Evolutionary conservation across 2,329 filamentous ascomycete genomes (phyloP).

Genomic region (Talaromyces marneffei): DNA sequence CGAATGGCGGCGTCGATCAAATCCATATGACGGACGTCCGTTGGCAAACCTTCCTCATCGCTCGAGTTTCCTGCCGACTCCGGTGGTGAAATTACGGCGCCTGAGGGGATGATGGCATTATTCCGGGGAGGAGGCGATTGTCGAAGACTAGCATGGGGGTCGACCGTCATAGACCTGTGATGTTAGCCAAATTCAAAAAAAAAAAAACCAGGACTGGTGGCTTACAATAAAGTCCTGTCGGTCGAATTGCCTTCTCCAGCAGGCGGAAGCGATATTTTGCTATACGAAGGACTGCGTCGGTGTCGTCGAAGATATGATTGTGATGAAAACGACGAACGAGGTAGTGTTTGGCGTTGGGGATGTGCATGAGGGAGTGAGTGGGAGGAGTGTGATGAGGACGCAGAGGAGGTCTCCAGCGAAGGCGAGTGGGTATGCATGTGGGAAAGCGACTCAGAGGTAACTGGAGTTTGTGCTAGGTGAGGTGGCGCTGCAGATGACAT

Average conservation of each 20-base stretch:
- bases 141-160: conserved; percentile 58
- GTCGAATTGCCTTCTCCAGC: conserved; percentile 22
- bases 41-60: conserved; percentile 64
- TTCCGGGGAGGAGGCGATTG: conserved; percentile 80
- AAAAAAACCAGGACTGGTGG: background rate
- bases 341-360: conserved; percentile 43
- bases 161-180: conserved; percentile 19
- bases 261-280: conserved; percentile 28
- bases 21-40: conserved; percentile 24
- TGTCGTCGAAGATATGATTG: conserved; percentile 58
- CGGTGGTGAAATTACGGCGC: conserved; percentile 83
- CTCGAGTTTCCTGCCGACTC: conserved; percentile 76
- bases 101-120: conserved; percentile 69
- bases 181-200: background rate
- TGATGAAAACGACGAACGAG: conserved; percentile 51
- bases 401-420: background rate
- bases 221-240: conserved; percentile 6
- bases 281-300: conserved; percentile 52
- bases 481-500: conserved; percentile 5
- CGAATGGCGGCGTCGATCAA: conserved; percentile 73
- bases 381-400: background rate
- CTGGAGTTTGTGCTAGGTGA: background rate
- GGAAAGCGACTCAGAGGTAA: background rate
- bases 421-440: conserved; percentile 7
- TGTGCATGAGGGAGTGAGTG: conserved; percentile 19